These are phyloP conservation scores for Ascoidea tarda DNA, from an alignment of 805 yeast species.

Conservation along the genomic window DNA sequence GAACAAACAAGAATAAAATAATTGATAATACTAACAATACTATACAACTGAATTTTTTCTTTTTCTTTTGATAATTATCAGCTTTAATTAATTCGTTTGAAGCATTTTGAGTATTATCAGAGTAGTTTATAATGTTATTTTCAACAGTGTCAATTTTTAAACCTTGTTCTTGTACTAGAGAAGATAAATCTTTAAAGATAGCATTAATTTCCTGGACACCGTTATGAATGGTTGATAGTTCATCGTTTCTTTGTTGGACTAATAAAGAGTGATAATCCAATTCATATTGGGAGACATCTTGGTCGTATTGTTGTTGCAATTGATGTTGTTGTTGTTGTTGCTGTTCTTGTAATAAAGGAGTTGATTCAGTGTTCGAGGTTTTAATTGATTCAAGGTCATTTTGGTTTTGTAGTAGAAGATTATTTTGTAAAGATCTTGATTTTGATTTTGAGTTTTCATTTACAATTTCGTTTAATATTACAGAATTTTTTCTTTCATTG, in stretches of 20 bases:
- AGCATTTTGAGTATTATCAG: constrained; percentile 56
- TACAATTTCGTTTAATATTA: constrained; percentile 18
- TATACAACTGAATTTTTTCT: constrained; percentile 64
- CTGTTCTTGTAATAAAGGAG: constrained; percentile 24
- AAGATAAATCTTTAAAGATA: constrained; percentile 70
- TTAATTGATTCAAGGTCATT: constrained; percentile 13
- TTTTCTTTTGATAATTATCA: constrained; percentile 53
- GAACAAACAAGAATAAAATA: constrained; percentile 40
- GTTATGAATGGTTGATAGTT: constrained; percentile 55
- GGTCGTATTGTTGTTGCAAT: constrained; percentile 21
- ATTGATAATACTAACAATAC: constrained; percentile 43
- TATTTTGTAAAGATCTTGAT: constrained; percentile 8
- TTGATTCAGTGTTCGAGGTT: constrained; percentile 17
- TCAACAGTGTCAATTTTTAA: constrained; percentile 74
- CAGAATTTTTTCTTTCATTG: constrained; percentile 31
- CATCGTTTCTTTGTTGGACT: constrained; percentile 61
- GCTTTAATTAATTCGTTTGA: constrained; percentile 60
- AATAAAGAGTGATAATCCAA: constrained; percentile 49
- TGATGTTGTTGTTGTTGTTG: constrained; percentile 15
- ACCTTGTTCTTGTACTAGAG: constrained; percentile 74
- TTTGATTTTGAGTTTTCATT: constrained; percentile 13
- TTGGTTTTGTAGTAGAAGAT: constrained; percentile 7
- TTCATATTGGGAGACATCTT: constrained; percentile 29
- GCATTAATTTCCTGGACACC: constrained; percentile 80
- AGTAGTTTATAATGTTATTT: constrained; percentile 53